These are phyloP conservation scores for Thielaviopsis euricoi DNA, from an alignment of 2,329 filamentous ascomycete genomes.

Conservation along the genomic window DNA sequence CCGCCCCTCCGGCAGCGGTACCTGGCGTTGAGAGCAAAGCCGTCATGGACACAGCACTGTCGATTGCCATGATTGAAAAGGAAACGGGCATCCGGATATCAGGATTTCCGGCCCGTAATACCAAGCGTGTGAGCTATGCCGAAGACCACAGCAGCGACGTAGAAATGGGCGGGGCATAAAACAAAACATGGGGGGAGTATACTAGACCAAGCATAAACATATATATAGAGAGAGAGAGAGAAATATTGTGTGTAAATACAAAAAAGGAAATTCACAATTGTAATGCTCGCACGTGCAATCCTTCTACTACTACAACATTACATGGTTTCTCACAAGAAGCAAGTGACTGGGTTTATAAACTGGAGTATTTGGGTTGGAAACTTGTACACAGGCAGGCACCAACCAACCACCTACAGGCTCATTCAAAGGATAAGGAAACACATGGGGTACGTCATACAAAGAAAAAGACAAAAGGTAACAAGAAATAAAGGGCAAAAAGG, in stretches of 20 bases:
- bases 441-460: neutral
- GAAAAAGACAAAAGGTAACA: neutral
- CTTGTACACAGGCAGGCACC: conserved; percentile 5
- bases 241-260: no score
- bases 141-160: conserved; percentile 19
- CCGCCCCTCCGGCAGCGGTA: no score
- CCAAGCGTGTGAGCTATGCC: conserved; percentile 20
- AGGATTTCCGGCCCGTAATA: conserved; percentile 9
- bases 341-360: neutral
- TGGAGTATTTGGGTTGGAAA: conserved; percentile 12
- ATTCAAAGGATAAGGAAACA: neutral
- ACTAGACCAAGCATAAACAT: neutral
- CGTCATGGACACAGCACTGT: neutral
- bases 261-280: no score
- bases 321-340: no score
- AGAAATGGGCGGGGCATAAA: conserved; percentile 3
- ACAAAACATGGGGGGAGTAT: neutral
- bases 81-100: conserved; percentile 1
- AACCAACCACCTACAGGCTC: neutral
- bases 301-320: no score
- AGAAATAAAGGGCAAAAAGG: neutral
- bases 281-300: no score
- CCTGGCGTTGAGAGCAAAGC: neutral
- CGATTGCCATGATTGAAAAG: neutral
- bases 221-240: no score